Evolutionary conservation across 139 green algal species (phyloP), one percentile per base, ranked within the genome.

Genomic region (Haematococcus sp.): DNA sequence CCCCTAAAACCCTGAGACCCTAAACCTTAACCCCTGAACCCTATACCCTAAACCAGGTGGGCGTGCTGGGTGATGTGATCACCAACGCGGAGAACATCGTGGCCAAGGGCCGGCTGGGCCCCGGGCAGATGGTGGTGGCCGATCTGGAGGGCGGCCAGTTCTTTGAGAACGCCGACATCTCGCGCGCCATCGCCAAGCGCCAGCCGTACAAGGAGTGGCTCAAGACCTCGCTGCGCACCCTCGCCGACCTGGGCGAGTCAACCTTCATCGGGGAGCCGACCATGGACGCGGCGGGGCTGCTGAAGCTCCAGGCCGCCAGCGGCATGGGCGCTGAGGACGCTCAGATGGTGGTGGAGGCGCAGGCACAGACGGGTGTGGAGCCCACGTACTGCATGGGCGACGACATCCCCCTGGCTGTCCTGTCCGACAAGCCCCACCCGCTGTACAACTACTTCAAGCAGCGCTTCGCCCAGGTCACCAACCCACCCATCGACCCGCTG

Each of bases 401-500:
- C 74, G 96, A 99, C 86, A 97, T 92, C 66, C 94, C 96, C 23
- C 86, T 99, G 46, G 85, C 96, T 19, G 96, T 97, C 65, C 91
- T 99, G 70, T 94, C 88, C 25, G 82, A 85, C 69, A 91, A 88
- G 75, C 85, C 92, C 20, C 96, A 99, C 82, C 78, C 96, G 74
- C 86, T 99, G 31, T 94, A 88, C 83, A 88, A 98, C 88, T 99
- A 99, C 93, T 99, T 99, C 96, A 99, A 99, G 90, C 96, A 99
- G 92, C 86, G 96, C 44, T 99, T 99, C 78, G 96, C 96, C 2
- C 94, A 98, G 89, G 96, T 99, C 27, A 99, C 96, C 79, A 99
- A 99, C 89, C 96, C 96, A n/a, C 89, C 96, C 51, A 99, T 99
- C 66, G 96, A 99, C 85, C 95, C 96, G 2, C 90, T 99, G 69